A percentile compares a stretch with the other conserved stretches of the same genome.
These are phyloP conservation scores for Imleria badia DNA, from an alignment of 768 basidiomycete genomes.

Conservation along the genomic window DNA sequence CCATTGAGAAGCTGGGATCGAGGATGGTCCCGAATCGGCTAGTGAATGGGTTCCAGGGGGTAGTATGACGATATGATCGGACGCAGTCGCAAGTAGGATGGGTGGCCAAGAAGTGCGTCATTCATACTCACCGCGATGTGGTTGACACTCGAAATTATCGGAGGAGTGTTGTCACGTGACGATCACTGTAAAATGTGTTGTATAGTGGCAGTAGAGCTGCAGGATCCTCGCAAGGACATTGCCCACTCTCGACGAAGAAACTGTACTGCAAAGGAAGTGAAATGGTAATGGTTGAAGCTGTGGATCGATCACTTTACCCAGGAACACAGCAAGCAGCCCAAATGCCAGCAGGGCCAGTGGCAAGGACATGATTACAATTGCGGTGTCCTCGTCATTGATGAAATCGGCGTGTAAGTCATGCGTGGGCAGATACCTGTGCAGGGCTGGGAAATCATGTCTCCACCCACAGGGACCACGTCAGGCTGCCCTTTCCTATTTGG, in stretches of 20 bases:
- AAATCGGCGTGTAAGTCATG: slow-evolving; percentile 9
- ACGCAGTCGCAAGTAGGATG: background rate
- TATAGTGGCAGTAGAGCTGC: background rate
- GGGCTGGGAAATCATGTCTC: background rate
- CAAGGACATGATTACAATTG: background rate
- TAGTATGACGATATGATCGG: slow-evolving; percentile 1
- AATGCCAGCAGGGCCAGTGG: background rate
- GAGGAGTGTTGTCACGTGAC: background rate
- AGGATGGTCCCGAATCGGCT: background rate
- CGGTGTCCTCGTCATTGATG: slow-evolving; percentile 1
- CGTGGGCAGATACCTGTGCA: slow-evolving; percentile 5
- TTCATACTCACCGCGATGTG: slow-evolving; percentile 1
- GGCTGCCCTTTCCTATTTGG: background rate
- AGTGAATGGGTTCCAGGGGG: slow-evolving; percentile 7
- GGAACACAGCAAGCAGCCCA: slow-evolving; percentile 2
- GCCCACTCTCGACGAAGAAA: background rate
- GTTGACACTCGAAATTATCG: slow-evolving; percentile 2
- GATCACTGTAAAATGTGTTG: background rate
- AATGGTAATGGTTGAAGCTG: background rate
- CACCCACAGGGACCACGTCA: background rate
- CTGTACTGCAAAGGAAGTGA: background rate
- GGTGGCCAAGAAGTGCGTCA: slow-evolving; percentile 2
- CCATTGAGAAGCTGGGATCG: too few relatives aligned
- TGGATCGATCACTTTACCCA: slow-evolving; percentile 1
- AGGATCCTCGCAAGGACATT: slow-evolving; percentile 7